Base-by-base conservation (phyloP, 2,329 filamentous ascomycete species). In the Pestalotiopsis sp. region DNA sequence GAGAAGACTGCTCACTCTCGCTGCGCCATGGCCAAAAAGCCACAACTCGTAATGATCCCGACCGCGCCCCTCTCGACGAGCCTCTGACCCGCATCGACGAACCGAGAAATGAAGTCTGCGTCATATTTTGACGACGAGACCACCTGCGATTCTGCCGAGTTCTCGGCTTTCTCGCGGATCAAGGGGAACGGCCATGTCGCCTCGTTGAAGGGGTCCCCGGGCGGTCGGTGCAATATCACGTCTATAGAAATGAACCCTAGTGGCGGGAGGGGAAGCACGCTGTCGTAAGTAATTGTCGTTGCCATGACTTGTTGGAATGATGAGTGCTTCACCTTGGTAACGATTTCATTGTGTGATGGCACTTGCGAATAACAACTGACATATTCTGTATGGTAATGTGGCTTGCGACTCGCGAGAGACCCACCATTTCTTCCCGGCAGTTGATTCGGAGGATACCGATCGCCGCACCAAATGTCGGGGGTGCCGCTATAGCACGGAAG, bases 11-110 rank as follows among this genome's bases (percentile, higher is more conserved):
- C 70, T 65, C 69, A 79, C 78, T 72, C 71, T 5, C 71, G 71
- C 63, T 81, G 79, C 1, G 77, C 77, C 73, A 80, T 76, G 20
- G 79, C 79, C 5, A 81, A 72, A 65, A 82, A 81, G 1, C 80
- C 80, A 64, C 80, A 82, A 71, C 79, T 81, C 1, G 80, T 81
- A 41, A 81, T 77, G 61, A 81, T 77, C 27, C 79, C 79, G 3
- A 81, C 74, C 23, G 75, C 74, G 1, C 80, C 80, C 59, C 74
- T 72, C 12, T 78, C 72, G 4, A 76, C 76, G 1, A 82, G 74
- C 45, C 70, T 77, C 62, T 74, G 64, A 3, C 79, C 78, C 1
- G 80, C 77, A 27, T 73, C 72, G 5, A 81, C 79, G 61, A 81
- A 81, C 1, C 74, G 71, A 27, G 78, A 74, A 38, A 80, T 74